A percentile compares a stretch with the other conserved stretches of the same genome.
These are phyloP conservation scores for Alternaria dauci DNA, from an alignment of 2,329 filamentous ascomycete species.

Conservation along the genomic window DNA sequence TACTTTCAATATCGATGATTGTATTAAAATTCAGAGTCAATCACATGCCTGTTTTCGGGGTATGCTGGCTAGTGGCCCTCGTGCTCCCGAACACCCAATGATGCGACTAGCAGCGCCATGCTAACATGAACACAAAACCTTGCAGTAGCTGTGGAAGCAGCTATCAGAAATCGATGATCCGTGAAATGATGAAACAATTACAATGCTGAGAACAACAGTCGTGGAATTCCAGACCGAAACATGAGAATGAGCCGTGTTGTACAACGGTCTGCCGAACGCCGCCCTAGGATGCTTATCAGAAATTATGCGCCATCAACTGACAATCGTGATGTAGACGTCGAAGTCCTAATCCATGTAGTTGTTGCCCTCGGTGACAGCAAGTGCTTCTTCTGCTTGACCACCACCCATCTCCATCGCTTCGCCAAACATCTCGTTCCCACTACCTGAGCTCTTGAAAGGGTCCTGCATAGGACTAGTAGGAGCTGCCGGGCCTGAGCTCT, in stretches of 20 bases:
- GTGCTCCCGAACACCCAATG: conserved; percentile 22
- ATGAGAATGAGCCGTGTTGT: conserved; percentile 8
- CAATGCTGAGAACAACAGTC: conserved; percentile 18
- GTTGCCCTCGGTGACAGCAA: conserved; percentile 48
- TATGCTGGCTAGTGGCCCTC: conserved; percentile 25
- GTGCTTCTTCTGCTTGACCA: conserved; percentile 49
- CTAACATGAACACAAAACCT: not conserved
- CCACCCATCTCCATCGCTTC: conserved; percentile 48
- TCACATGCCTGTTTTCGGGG: conserved; percentile 26
- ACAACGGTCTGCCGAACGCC: conserved; percentile 21
- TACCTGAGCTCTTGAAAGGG: conserved; percentile 49
- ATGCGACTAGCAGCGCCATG: conserved; percentile 18
- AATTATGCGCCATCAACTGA: conserved; percentile 9
- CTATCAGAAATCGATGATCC: not conserved
- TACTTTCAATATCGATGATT: conserved; percentile 19
- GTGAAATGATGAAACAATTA: conserved; percentile 12
- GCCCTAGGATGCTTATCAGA: conserved; percentile 21
- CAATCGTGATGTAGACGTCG: not conserved
- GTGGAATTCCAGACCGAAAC: conserved; percentile 2
- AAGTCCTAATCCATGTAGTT: conserved; percentile 44
- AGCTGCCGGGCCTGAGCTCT: conserved; percentile 39
- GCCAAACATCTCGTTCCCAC: conserved; percentile 48
- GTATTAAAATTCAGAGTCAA: conserved; percentile 18
- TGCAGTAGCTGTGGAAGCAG: conserved; percentile 4
- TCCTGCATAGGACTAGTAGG: conserved; percentile 48